phyloP scores from a whole-genome alignment of 768 basidiomycete species.

The Tulasnella calospora region DNA sequence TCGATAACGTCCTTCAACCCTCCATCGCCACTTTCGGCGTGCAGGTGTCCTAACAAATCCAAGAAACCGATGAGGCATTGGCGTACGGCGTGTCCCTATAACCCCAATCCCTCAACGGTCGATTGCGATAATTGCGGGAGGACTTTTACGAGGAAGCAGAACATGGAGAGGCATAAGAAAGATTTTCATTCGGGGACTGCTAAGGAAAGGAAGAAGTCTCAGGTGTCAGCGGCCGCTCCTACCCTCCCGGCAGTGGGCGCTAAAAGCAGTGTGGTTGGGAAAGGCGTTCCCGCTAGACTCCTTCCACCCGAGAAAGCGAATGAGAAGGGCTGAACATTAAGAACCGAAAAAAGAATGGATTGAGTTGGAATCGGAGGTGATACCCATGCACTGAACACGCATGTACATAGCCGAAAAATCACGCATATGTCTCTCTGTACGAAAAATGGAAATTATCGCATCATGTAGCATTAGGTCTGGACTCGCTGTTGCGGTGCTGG shows the following conservation, averaged over 20 bases:
- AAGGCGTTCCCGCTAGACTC: not conserved
- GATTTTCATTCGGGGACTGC: not conserved
- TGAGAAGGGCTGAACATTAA: not conserved
- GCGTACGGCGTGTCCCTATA: not conserved
- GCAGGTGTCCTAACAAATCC: too few species aligned
- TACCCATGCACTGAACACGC: not conserved
- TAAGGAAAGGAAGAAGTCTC: not conserved
- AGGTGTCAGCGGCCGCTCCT: not conserved
- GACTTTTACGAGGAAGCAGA: conserved; percentile 2
- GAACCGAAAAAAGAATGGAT: not conserved
- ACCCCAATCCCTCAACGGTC: not conserved
- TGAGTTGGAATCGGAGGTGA: not conserved
- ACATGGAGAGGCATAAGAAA: not conserved
- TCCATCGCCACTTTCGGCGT: too few species aligned
- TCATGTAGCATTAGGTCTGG: not conserved
- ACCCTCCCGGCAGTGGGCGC: not conserved
- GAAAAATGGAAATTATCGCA: not conserved
- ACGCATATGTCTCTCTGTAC: not conserved
- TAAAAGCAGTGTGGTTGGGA: too few species aligned
- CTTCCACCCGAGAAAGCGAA: not conserved
- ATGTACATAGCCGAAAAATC: not conserved
- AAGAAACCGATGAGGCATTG: too few species aligned
- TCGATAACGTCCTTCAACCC: too few species aligned
- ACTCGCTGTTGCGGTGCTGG: not conserved
- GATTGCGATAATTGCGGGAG: not conserved